Evolutionary conservation across 2,329 filamentous ascomycete species (phyloP).

Genomic region (Epichloe sibirici): DNA sequence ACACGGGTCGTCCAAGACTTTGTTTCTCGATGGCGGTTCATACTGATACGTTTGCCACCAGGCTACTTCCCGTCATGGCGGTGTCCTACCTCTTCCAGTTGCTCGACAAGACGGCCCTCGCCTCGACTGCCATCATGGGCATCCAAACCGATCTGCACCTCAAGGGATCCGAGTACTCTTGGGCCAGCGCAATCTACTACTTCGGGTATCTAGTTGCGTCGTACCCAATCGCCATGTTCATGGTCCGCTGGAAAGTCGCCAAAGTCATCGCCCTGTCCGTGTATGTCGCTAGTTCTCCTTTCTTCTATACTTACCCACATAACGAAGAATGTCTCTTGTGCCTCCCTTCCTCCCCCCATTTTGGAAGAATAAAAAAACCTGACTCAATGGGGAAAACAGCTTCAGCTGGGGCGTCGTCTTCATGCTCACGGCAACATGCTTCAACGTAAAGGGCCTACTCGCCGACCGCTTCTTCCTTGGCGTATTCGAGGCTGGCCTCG

Average conservation of each 20-base stretch:
- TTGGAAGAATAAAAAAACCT: background rate
- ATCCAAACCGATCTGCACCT: constrained; percentile 32
- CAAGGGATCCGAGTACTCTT: constrained; percentile 37
- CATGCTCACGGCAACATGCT: constrained; percentile 28
- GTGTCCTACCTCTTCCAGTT: constrained; percentile 47
- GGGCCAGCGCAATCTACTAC: constrained; percentile 38
- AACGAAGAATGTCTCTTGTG: background rate
- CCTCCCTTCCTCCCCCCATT: background rate
- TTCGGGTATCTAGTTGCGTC: constrained; percentile 32
- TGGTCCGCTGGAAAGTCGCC: constrained; percentile 15
- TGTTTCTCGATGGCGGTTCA: too few species aligned
- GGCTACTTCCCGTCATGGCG: constrained; percentile 39
- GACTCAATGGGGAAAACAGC: constrained; percentile 1
- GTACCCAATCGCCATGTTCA: constrained; percentile 14
- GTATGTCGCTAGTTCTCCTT: constrained; percentile 5
- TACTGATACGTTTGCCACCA: constrained; percentile 8
- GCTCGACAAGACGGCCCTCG: constrained; percentile 45
- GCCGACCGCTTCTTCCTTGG: constrained; percentile 22
- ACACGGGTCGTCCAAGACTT: too few species aligned
- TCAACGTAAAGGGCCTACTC: constrained; percentile 17
- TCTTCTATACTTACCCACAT: background rate
- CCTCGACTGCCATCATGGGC: constrained; percentile 39
- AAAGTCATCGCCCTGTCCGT: constrained; percentile 15
- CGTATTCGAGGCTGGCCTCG: constrained; percentile 18
- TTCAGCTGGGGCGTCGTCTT: constrained; percentile 26